These are phyloP conservation scores for Strigomonas galati DNA, from an alignment of 208 protist species.

Conservation along the genomic window DNA sequence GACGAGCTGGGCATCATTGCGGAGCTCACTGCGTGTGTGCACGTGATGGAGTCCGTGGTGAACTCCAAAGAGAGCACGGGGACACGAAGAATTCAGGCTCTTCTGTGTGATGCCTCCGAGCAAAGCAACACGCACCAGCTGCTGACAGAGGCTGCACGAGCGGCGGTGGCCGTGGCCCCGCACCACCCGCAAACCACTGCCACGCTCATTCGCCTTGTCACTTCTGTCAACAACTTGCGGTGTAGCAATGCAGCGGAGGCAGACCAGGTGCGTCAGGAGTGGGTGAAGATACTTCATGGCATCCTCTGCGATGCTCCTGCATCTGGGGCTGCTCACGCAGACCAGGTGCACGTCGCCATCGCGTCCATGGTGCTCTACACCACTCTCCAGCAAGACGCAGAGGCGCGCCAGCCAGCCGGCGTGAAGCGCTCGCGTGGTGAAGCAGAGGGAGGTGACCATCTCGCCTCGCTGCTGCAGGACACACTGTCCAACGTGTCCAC, in stretches of 20 bases:
- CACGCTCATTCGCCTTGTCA: not conserved
- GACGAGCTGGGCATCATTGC: slow-evolving; percentile 13
- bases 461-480: not conserved
- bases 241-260: not conserved
- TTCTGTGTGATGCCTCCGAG: not conserved
- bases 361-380: not conserved
- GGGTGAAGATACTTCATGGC: not conserved
- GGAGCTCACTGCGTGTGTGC: not conserved
- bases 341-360: not conserved
- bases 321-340: no score
- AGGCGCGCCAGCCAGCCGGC: not conserved
- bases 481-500: not conserved
- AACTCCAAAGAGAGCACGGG: not conserved
- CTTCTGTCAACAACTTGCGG: not conserved
- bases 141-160: not conserved
- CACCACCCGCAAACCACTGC: not conserved
- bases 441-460: not conserved
- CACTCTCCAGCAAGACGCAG: not conserved
- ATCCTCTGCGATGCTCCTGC: not conserved
- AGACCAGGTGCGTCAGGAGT: not conserved
- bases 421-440: not conserved
- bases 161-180: not conserved
- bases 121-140: not conserved
- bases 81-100: not conserved
- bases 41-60: not conserved